Base-by-base conservation (phyloP, 345 rosid genomes). In the Sonneratia caseolaris region DNA sequence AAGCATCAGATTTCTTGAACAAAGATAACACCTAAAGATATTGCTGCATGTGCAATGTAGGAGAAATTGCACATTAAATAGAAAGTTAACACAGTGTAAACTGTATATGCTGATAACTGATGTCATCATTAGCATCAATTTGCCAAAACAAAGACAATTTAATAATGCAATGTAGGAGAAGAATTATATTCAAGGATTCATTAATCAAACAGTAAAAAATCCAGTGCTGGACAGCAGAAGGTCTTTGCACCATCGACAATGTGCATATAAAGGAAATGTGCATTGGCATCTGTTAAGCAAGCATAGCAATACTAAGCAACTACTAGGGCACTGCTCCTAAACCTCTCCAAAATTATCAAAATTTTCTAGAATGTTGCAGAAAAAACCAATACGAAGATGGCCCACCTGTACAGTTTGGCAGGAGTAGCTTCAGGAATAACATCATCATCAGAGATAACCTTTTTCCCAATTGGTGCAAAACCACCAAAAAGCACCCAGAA, bases 401-500 rank as follows among this genome's bases (percentile, higher is more conserved):
- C n/a, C 11, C 82, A 95, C 99, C 97, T 81, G 70, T 85, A 86
- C 40, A 95, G 85, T 81, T 82, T 83, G 72, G 99, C 83, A 66
- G 96, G 89, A 73, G 87, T 84, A 49, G 85, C 75, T 81, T 90
- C 99, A 2, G 84, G 84, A 65, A 87, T 76, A 74, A 81, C 71
- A 68, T 96, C 99, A 81, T 96, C 98, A 65, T 96, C 99, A 72
- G 79, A 76, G 68, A 77, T 73, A 75, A 87, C 91, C 78, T 95
- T 95, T 84, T 88, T 90, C 61, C 92, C 94, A 56, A 95, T 89
- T 68, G 99, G 98, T 74, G 98, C 97, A 82, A 92, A 92, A 57
- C 97, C 97, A 71, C 97, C 97, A 79, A 90, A 82, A 64, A 92
- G 96, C 77, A 88, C 97, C 97, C 97, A 90, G 71, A 92, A 92